Base-by-base conservation (phyloP, 2,329 filamentous ascomycete species). In the Ambrosiella xylebori region DNA sequence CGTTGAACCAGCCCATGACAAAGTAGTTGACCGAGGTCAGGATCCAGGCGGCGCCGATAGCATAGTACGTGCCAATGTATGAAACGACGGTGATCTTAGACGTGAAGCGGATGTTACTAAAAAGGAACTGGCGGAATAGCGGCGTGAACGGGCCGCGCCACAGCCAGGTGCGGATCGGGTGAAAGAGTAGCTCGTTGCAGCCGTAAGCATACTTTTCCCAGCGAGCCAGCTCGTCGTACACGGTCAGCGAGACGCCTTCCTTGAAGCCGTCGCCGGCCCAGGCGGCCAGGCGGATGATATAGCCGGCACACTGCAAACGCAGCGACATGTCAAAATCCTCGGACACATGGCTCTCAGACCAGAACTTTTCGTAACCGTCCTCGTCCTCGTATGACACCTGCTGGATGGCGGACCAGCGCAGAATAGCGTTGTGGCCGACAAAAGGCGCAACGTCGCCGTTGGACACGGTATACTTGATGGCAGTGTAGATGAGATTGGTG, bases 191-290 rank as follows among this genome's bases (percentile, higher is more conserved):
- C 71, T 90, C 86, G 68, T 86, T 87, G 70, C 87, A 90, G 41
- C 86, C 86, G 65, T 88, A 90, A 2, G 86, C 87, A 67, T 89
- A 89, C 70, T 91, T 91, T 66, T 91, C 86, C 86, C 87, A 91
- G 59, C 86, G 83, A 1, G 85, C 84, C 61, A 91, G 75, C 69
- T 91, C 87, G 69, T 91, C 86, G 66, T 91, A 89, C 8, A 91
- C 85, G 0, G 86, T 91, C 59, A 91, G 73, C 1, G 86, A 90
- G 57, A 91, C 86, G 63, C 87, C 86, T 67, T 91, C 86, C 67
- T 88, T 84, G 74, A 88, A 89, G 54, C 82, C 85, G n/a, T 84
- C 80, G 41, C 82, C 82, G 6, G 82, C 81, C 76, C 85, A 89
- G 17, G 82, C 80, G 7, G 81, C 84, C 27, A 88, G 74, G 37